phyloP scores from a whole-genome alignment of 176 grass and related monocot species.

The Eleusine coracana region DNA sequence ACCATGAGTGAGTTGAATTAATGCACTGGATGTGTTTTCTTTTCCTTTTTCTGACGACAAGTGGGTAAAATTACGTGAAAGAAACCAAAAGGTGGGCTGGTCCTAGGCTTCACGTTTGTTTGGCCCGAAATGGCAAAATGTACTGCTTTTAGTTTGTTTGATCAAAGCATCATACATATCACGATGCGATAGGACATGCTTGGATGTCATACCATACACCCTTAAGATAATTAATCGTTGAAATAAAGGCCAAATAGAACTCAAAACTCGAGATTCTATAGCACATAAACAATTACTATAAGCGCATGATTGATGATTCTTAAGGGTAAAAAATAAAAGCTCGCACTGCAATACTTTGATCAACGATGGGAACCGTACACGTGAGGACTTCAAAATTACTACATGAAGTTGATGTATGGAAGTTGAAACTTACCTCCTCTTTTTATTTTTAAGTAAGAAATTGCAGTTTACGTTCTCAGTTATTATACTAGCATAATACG shows the following conservation, averaged over 20 bases:
- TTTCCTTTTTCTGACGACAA: neutral
- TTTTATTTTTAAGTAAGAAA: neutral
- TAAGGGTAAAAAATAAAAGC: neutral
- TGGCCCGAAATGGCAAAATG: neutral
- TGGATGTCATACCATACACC: too few relatives aligned
- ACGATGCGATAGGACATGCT: too few relatives aligned
- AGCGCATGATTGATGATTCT: neutral
- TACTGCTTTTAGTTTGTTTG: neutral
- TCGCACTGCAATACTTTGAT: neutral
- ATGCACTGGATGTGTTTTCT: neutral
- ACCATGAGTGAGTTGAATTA: neutral
- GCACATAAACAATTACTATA: neutral
- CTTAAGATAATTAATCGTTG: too few relatives aligned
- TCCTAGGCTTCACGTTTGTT: neutral
- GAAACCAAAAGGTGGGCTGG: constrained; percentile 3
- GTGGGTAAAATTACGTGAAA: neutral
- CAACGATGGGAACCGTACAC: neutral
- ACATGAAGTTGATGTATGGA: neutral
- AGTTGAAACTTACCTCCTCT: neutral
- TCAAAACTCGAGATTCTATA: neutral
- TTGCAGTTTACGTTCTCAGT: neutral
- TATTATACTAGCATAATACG: neutral
- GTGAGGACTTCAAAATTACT: neutral
- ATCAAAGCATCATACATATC: neutral
- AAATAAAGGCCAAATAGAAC: neutral